A percentile compares a stretch with the other conserved stretches of the same genome.
Evolutionary conservation across 176 grass and related monocot genomes (phyloP).

Genomic region (Puccinellia tenuiflora): DNA sequence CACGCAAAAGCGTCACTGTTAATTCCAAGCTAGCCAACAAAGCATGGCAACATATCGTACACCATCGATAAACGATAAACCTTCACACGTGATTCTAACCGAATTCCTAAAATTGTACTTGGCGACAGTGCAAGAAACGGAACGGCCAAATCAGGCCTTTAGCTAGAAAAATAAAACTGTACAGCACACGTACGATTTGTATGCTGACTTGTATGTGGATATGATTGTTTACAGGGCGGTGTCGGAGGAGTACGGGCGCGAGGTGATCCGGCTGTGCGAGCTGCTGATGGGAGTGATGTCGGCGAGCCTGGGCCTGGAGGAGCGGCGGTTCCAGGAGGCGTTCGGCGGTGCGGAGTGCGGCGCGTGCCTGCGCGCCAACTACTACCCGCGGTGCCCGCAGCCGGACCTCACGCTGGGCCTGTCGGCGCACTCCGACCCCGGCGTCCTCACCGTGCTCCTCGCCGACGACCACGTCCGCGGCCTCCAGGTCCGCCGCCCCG

Average conservation of each 20-base stretch:
- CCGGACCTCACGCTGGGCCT: conserved; percentile 89
- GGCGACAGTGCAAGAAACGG: background rate
- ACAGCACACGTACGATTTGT: background rate
- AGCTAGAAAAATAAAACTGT: background rate
- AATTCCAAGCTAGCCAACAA: background rate
- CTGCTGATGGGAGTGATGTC: conserved; percentile 59
- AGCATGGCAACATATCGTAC: background rate
- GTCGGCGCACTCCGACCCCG: conserved; percentile 81
- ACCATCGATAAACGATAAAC: background rate
- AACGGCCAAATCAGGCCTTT: background rate
- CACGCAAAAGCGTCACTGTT: conserved; percentile 6
- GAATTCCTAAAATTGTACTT: background rate
- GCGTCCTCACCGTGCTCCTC: conserved; percentile 64
- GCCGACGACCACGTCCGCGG: conserved; percentile 74
- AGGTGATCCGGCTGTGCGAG: conserved; percentile 56
- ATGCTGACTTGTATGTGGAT: background rate
- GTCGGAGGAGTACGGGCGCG: conserved; percentile 58
- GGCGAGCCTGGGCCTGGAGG: conserved; percentile 63
- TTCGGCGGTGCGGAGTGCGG: conserved; percentile 56
- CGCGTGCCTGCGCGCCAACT: conserved; percentile 64
- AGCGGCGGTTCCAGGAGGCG: conserved; percentile 36
- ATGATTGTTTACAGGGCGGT: conserved; percentile 14
- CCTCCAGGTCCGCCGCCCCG: conserved; percentile 62
- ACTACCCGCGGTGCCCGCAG: conserved; percentile 94
- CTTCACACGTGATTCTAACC: background rate